A percentile compares a stretch with the other conserved stretches of the same genome.
Evolutionary conservation across 345 rosid species (phyloP).

Genomic region (Citrus sp.): DNA sequence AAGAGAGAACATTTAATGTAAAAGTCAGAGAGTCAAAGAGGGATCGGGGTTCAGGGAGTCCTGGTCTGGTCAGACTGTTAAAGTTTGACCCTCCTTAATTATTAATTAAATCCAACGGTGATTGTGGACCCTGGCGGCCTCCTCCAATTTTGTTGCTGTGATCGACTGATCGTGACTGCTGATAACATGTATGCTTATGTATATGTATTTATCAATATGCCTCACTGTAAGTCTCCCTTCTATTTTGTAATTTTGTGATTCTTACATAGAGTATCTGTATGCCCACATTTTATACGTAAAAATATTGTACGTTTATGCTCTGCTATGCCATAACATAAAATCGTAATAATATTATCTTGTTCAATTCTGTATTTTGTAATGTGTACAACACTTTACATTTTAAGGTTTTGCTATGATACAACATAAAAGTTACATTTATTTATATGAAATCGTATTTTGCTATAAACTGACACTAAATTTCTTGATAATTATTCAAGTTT

Average conservation of each 20-base stretch:
- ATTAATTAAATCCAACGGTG: slow-evolving; percentile 1
- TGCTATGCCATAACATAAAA: too few relatives aligned
- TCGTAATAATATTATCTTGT: too few relatives aligned
- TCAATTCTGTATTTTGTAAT: too few relatives aligned
- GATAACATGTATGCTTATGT: too few relatives aligned
- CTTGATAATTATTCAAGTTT: background rate
- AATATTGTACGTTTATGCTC: too few relatives aligned
- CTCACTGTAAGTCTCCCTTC: background rate
- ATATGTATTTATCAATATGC: too few relatives aligned
- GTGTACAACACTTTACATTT: too few relatives aligned
- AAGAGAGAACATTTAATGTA: background rate
- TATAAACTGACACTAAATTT: too few relatives aligned
- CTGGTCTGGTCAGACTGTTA: background rate
- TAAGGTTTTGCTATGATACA: too few relatives aligned
- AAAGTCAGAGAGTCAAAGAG: background rate
- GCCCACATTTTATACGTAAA: too few relatives aligned
- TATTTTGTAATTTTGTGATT: background rate
- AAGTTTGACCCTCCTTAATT: background rate
- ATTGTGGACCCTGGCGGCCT: background rate
- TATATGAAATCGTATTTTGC: background rate
- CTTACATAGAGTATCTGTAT: background rate
- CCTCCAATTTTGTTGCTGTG: background rate
- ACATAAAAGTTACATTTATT: too few relatives aligned
- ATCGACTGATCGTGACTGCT: too few relatives aligned
- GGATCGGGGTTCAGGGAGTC: background rate